Conservation (phyloP, 2,329 filamentous ascomycete genomes). For the Penicillium sp. region DNA sequence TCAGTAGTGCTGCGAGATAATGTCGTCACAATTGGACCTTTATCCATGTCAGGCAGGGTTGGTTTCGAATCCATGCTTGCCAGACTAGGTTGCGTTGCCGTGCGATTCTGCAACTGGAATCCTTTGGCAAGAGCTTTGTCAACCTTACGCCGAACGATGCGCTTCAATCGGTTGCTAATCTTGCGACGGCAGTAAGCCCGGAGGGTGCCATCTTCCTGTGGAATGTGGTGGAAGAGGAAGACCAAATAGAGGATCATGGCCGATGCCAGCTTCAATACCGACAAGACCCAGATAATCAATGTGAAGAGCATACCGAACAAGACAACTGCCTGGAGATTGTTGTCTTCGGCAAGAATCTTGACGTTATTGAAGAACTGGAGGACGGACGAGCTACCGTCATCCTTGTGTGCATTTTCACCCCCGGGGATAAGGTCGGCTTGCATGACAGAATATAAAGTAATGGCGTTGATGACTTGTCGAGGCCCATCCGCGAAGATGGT, state of each 20-base stretch:
- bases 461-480: slow-evolving; percentile 85
- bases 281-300: slow-evolving; percentile 84
- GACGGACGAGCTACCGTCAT: slow-evolving; percentile 66
- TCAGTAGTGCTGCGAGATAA: slow-evolving; percentile 53
- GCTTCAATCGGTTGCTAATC: slow-evolving; percentile 81
- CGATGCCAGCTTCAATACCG: slow-evolving; percentile 71
- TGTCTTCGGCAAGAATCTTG: slow-evolving; percentile 69
- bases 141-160: slow-evolving; percentile 83
- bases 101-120: slow-evolving; percentile 60
- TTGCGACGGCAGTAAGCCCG: slow-evolving; percentile 88
- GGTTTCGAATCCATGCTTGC: slow-evolving; percentile 39
- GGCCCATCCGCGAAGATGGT: slow-evolving; percentile 90
- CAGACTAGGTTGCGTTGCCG: slow-evolving; percentile 46
- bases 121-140: slow-evolving; percentile 86
- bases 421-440: slow-evolving; percentile 71
- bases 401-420: slow-evolving; percentile 53
- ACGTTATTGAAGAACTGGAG: slow-evolving; percentile 84
- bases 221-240: slow-evolving; percentile 93
- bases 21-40: slow-evolving; percentile 31
- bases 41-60: slow-evolving; percentile 65
- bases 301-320: slow-evolving; percentile 93
- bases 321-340: slow-evolving; percentile 79
- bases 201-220: slow-evolving; percentile 76
- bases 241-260: slow-evolving; percentile 80
- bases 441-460: slow-evolving; percentile 87